Base-by-base conservation (phyloP, 192 early-diverging fungal genomes). In the Rhizophlyctis rosea region DNA sequence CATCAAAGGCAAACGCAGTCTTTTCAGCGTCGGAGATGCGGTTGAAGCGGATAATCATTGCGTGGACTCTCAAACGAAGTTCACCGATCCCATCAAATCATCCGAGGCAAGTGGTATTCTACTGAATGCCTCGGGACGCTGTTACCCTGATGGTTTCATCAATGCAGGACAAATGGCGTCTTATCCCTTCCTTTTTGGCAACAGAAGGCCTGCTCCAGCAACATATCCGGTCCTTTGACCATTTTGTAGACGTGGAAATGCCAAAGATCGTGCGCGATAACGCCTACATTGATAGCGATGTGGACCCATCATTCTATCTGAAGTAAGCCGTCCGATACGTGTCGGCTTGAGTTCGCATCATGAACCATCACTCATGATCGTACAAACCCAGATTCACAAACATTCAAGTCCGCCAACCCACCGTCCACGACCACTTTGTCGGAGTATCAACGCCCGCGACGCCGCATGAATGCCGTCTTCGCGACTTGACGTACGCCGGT, bases 131-230 rank as follows among this genome's bases (percentile, higher is more conserved):
- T 1, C 4, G 36, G 25, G 47, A 28, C 11, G 4, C 5, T 21
- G 5, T 24, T 31, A n/a, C 33, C 2, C 31, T 54, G 31, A 54
- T n/a, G 52, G 9, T n/a, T 29, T 44, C 35, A 18, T 5, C 50
- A 31, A 4, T 49, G 0, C 75, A 91, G 86, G 93, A 98, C 77
- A 98, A 98, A 68, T 98, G 95, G 95, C 84, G 92, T 70, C 79
- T 98, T 34, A 75, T 98, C 24, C 95, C 95, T 3, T 92, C 95
- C 0, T 98, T 95, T 71, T 74, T 98, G 32, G 90, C 91, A 66
- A 90, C 93, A 32, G 94, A 94, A 62, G 95, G 95, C 61, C 85
- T 98, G n/a, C 88, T 98, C 39, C 95, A 96, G 72, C 95, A 98
- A 67, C 95, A 98, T 71, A 87, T 96, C 61, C 94, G 95, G 73